Percentiles rank a stretch among this genome's conserved stretches.
Conservation (phyloP, 1,139 yeast genomes). For the Suhomyces bolitotheri region DNA sequence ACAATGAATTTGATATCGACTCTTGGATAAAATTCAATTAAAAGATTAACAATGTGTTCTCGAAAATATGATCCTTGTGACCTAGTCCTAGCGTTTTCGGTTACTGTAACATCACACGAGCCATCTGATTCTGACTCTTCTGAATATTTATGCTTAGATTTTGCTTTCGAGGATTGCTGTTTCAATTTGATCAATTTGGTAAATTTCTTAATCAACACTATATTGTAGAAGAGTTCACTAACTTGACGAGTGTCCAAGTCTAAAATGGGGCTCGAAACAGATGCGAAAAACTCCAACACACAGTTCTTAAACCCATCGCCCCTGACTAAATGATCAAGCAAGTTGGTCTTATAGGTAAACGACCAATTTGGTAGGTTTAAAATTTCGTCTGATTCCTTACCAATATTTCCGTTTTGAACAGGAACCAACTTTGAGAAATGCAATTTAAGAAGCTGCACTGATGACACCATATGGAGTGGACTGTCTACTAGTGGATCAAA, state of each 20-base stretch:
- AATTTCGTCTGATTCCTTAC: constrained; percentile 37
- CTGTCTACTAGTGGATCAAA: constrained; percentile 49
- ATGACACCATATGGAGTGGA: constrained; percentile 53
- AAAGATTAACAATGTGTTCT: constrained; percentile 16
- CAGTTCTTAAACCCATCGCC: constrained; percentile 41
- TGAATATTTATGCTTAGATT: neutral
- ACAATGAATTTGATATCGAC: constrained; percentile 43
- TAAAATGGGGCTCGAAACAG: constrained; percentile 50
- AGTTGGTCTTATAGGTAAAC: constrained; percentile 55
- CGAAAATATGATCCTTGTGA: constrained; percentile 17
- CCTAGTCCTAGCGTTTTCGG: constrained; percentile 2
- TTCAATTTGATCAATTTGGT: constrained; percentile 22
- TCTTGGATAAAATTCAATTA: constrained; percentile 47
- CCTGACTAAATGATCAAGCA: constrained; percentile 39
- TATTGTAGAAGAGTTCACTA: constrained; percentile 41
- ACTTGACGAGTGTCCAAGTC: constrained; percentile 50
- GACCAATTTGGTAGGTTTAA: constrained; percentile 54
- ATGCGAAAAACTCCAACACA: constrained; percentile 39
- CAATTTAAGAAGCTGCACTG: constrained; percentile 44
- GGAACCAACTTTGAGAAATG: constrained; percentile 23
- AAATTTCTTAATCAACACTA: constrained; percentile 35
- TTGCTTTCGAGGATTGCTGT: neutral
- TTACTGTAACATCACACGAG: constrained; percentile 2
- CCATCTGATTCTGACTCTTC: constrained; percentile 5
- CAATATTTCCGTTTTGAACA: constrained; percentile 15